A percentile compares a stretch with the other conserved stretches of the same genome.
Evolutionary conservation across 257 asterid genomes (phyloP).

Genomic region (Lavandula angustifolia): DNA sequence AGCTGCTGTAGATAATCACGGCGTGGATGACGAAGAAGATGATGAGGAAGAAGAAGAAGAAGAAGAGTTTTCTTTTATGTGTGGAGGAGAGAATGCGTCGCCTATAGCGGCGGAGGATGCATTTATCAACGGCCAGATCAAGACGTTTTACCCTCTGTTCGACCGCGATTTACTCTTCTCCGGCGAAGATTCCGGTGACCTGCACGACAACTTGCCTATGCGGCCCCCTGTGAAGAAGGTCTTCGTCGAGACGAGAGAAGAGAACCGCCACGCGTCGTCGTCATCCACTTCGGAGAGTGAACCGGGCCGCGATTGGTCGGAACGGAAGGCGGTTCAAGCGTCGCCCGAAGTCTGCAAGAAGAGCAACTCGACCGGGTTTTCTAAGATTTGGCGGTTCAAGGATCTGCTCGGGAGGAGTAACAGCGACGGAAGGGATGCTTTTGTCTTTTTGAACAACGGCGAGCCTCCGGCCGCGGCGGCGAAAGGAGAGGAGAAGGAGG

Average conservation of each 20-base stretch:
- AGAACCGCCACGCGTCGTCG: slow-evolving; percentile 14
- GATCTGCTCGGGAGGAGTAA: slow-evolving; percentile 65
- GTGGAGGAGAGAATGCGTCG: slow-evolving; percentile 48
- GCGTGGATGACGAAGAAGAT: slow-evolving; percentile 13
- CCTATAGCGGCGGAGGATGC: slow-evolving; percentile 86
- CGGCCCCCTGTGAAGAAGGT: slow-evolving; percentile 56
- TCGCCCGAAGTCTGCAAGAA: slow-evolving; percentile 56
- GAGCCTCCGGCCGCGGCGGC: slow-evolving; percentile 22
- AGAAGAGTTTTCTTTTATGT: slow-evolving; percentile 66
- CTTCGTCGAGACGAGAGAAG: slow-evolving; percentile 45
- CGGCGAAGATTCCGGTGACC: slow-evolving; percentile 35
- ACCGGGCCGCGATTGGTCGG: slow-evolving; percentile 48
- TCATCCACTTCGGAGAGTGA: slow-evolving; percentile 35
- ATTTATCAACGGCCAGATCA: slow-evolving; percentile 76
- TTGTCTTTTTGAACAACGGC: slow-evolving; percentile 63
- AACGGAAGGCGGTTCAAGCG: slow-evolving; percentile 52
- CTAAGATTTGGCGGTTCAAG: slow-evolving; percentile 61
- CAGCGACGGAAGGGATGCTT: slow-evolving; percentile 94
- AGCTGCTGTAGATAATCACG: slow-evolving; percentile 13
- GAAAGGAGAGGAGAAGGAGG: slow-evolving; percentile 22
- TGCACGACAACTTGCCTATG: slow-evolving; percentile 38
- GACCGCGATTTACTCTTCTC: slow-evolving; percentile 49
- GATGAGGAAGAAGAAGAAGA: slow-evolving; percentile 39
- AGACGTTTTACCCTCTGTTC: slow-evolving; percentile 69
- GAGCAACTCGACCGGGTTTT: slow-evolving; percentile 73